Conservation (phyloP, 371 early-diverging fungal species). For the Mucor indicus region DNA sequence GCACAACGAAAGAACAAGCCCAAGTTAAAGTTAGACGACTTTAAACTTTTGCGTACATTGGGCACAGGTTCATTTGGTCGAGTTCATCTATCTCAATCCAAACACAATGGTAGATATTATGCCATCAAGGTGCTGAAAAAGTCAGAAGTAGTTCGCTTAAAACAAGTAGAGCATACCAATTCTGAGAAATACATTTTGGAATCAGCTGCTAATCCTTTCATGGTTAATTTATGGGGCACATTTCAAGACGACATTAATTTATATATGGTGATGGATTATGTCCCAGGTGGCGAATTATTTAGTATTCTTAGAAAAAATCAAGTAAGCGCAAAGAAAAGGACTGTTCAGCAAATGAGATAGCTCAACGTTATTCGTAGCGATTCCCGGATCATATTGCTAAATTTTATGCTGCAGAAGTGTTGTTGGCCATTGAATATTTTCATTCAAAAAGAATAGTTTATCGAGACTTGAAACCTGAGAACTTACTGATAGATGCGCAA, state of each 20-base stretch:
- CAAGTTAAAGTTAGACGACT: slow-evolving; percentile 67
- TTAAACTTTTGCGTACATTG: slow-evolving; percentile 73
- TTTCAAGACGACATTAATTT: slow-evolving; percentile 83
- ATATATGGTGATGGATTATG: slow-evolving; percentile 92
- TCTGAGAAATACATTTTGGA: slow-evolving; percentile 93
- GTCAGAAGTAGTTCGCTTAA: slow-evolving; percentile 84
- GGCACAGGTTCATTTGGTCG: slow-evolving; percentile 99
- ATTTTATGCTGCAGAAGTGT: slow-evolving; percentile 67
- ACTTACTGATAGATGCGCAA: slow-evolving; percentile 74
- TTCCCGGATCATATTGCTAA: slow-evolving; percentile 84
- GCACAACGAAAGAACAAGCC: slow-evolving; percentile 31
- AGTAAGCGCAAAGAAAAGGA: slow-evolving; percentile 5
- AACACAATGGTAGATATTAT: slow-evolving; percentile 71
- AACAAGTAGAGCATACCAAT: slow-evolving; percentile 96
- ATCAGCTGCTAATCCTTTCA: slow-evolving; percentile 87
- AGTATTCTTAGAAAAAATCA: slow-evolving; percentile 73
- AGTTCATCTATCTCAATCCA: slow-evolving; percentile 92
- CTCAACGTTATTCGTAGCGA: slow-evolving; percentile 41
- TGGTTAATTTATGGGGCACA: slow-evolving; percentile 86
- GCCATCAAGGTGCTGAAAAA: slow-evolving; percentile 96
- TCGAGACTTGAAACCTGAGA: slow-evolving; percentile 89
- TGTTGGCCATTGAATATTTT: slow-evolving; percentile 76
- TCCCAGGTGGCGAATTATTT: slow-evolving; percentile 89
- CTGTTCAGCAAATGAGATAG: neutral
- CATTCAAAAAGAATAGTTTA: slow-evolving; percentile 82